Evolutionary conservation across 2,329 filamentous ascomycete species (phyloP), one percentile per base, ranked within the genome.

Genomic region (Venturiaceae sp.): DNA sequence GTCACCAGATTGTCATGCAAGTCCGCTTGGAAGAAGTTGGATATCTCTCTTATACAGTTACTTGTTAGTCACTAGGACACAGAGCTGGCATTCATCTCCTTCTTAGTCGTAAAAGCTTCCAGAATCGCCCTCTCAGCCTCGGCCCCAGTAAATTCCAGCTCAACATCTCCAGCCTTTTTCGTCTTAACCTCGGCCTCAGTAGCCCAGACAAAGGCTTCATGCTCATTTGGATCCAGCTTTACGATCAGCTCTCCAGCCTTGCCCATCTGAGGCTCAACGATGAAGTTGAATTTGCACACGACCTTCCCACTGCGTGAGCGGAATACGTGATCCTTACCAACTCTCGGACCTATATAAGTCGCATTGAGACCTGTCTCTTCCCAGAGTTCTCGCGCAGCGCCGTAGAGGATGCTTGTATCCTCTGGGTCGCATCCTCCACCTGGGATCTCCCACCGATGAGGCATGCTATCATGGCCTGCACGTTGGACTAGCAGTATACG

Each of bases 401-500:
- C 73, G 52, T 72, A 63, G 3, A 81, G 67, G 4, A 81, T 69
- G 13, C 65, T 74, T 5, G 61, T 47, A 61, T 80, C 77, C 0
- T 67, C 65, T 0, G 65, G 55, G 54, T 80, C 79, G 41, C 73
- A 73, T 0, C 68, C 74, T n/a, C 79, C 79, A 23, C 79, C 79
- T 1, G 79, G 78, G 0, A 72, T 61, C 60, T 81, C 79, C 79
- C 79, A 81, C 3, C 62, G 66, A 58, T 72, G 65, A 2, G 78
- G 77, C 67, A 74, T 72, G 57, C 67, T 74, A 66, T 79, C 77
- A 62, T 71, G 66, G 5, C 70, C 61, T 30, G 75, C 73, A 64
- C 77, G 75, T 64, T 78, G 77, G 9, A 80, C 63, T 21, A 80
- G 72, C 1, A 80, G 74, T 52, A 79, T 65, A 65, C 65, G 70